These are phyloP conservation scores for Saxophila tyrrhenica DNA, from an alignment of 495 filamentous ascomycete genomes.

Conservation along the genomic window DNA sequence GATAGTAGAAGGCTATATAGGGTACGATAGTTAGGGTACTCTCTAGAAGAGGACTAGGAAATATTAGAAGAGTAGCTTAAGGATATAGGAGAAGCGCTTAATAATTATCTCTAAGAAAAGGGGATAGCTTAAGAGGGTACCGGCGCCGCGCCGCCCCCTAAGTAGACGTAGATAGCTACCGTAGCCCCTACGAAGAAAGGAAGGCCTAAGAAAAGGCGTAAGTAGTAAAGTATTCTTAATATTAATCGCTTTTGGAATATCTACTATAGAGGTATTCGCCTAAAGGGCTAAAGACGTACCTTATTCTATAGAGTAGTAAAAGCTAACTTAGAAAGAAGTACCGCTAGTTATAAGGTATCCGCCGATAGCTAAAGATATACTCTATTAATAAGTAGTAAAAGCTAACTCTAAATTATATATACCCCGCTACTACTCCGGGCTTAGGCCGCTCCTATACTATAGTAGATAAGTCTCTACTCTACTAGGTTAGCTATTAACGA, in stretches of 20 bases:
- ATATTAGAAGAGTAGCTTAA: not conserved
- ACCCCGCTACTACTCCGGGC: not conserved
- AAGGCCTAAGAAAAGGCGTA: not conserved
- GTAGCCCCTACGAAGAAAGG: not conserved
- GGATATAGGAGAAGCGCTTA: not conserved
- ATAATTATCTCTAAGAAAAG: not conserved
- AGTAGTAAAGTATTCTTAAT: not conserved
- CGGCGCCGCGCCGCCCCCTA: too few relatives aligned
- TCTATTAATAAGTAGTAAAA: not conserved
- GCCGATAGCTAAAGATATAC: too few relatives aligned
- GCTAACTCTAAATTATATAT: not conserved
- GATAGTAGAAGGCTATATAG: not conserved
- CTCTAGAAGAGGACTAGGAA: not conserved
- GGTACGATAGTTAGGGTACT: not conserved
- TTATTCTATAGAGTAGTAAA: too few relatives aligned
- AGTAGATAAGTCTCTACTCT: not conserved
- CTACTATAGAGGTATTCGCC: not conserved
- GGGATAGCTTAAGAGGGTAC: too few relatives aligned
- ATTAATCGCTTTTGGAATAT: not conserved
- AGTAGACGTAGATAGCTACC: not conserved
- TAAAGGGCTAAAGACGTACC: too few relatives aligned
- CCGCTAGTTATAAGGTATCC: too few relatives aligned
- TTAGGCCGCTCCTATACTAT: not conserved
- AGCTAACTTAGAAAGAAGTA: too few relatives aligned
- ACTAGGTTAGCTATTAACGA: not conserved